phyloP scores from a whole-genome alignment of 257 asterid genomes.

The Craterostigma plantagineum region DNA sequence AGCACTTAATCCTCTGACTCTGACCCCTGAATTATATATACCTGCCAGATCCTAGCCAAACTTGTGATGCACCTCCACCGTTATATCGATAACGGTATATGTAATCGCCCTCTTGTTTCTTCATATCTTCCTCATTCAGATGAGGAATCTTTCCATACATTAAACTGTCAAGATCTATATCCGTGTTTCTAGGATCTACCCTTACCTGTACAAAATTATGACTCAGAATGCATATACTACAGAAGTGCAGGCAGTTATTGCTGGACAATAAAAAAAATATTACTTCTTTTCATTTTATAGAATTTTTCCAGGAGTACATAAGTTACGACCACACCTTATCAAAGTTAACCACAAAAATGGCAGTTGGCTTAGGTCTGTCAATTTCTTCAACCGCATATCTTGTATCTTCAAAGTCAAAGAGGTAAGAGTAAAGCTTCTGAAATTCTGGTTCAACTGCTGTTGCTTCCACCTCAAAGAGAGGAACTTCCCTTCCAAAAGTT shows the following conservation, averaged over 20 bases:
- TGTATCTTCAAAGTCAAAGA: conserved; percentile 58
- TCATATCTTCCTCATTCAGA: conserved; percentile 73
- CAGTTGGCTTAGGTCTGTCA: conserved; percentile 82
- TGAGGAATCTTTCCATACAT: conserved; percentile 49
- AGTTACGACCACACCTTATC: conserved; percentile 37
- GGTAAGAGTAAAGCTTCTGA: conserved; percentile 74
- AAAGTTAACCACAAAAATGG: conserved; percentile 72
- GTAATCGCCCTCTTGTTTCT: conserved; percentile 88
- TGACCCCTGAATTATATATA: conserved; percentile 12
- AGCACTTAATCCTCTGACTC: background rate
- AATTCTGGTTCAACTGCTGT: conserved; percentile 75
- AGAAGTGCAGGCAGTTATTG: background rate
- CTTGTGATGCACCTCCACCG: conserved; percentile 98
- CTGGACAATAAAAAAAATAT: background rate
- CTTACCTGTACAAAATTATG: conserved; percentile 38
- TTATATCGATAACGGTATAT: conserved; percentile 79
- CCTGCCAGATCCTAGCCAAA: conserved; percentile 99
- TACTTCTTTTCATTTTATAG: background rate
- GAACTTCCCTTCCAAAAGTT: conserved; percentile 91
- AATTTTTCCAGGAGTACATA: no score
- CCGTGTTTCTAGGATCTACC: conserved; percentile 86
- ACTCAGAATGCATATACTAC: background rate
- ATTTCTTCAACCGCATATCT: conserved; percentile 45
- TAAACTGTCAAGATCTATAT: conserved; percentile 66
- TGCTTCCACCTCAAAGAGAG: conserved; percentile 93